phyloP scores from a whole-genome alignment of 192 early-diverging fungal species.

The Spinellus fusiger region DNA sequence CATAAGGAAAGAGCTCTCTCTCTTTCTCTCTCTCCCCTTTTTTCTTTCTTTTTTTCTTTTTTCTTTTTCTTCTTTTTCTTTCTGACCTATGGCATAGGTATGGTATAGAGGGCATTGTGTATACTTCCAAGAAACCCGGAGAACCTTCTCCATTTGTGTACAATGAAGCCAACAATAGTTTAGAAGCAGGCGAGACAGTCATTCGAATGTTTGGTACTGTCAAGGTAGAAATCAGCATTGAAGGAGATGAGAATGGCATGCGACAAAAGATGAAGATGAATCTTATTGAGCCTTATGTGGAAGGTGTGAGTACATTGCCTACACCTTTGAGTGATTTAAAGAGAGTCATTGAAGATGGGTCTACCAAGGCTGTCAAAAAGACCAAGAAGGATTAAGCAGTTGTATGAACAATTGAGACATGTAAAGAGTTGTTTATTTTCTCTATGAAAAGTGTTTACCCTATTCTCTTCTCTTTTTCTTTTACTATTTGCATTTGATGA shows the following conservation, averaged over 20 bases:
- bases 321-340: not conserved
- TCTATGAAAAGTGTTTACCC: too few relatives aligned
- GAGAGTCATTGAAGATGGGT: not conserved
- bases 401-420: too few relatives aligned
- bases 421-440: too few relatives aligned
- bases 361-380: not conserved
- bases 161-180: slow-evolving; percentile 37
- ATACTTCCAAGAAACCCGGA: slow-evolving; percentile 34
- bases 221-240: slow-evolving; percentile 63
- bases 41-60: not conserved
- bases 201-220: slow-evolving; percentile 80
- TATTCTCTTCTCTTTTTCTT: too few relatives aligned
- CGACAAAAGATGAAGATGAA: slow-evolving; percentile 58
- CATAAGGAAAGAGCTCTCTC: not conserved
- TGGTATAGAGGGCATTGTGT: slow-evolving; percentile 94
- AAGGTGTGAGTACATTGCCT: slow-evolving; percentile 39
- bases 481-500: too few relatives aligned
- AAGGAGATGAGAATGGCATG: slow-evolving; percentile 52
- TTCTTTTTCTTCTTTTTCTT: not conserved
- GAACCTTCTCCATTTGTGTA: slow-evolving; percentile 29
- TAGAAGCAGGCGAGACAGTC: slow-evolving; percentile 34
- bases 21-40: not conserved
- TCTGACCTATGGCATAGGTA: slow-evolving; percentile 22
- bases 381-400: slow-evolving; percentile 3
- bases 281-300: slow-evolving; percentile 45